Base-by-base conservation (phyloP, 352 stramenopile species). In the Plasmopara halstedii region DNA sequence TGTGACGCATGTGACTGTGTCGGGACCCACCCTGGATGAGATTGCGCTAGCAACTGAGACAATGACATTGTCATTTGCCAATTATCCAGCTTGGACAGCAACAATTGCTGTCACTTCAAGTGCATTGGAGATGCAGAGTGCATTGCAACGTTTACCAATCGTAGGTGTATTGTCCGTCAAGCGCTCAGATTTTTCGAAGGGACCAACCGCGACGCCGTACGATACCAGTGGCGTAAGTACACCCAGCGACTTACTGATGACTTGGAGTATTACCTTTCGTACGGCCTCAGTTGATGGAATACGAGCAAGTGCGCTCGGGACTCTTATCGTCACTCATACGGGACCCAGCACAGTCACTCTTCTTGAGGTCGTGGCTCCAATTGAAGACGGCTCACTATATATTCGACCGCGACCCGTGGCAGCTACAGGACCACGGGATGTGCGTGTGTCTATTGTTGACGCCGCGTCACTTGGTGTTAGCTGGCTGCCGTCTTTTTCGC, bases 231-330 rank as follows among this genome's bases (percentile, higher is more conserved):
- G 46, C 2, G 49, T 87, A 5, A 57, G 63, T 25, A 83, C 70
- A 1, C 46, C 47, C 1, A 52, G 29, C 1, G 49, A 64, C 3
- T 78, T 87, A 14, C 48, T 64, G 6, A 22, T 91, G n/a, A 56
- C 71, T 26, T 95, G 75, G 76, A 83, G 62, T 14, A 86, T 95
- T 26, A 92, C 77, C 6, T 95, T 93, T 52, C 53, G 53, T n/a
- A 60, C 57, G 0, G 23, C 57, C 10, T 85, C 74, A 0, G 46
- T 62, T 5, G 73, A 85, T 34, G 64, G 69, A 0, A 41, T 88
- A 7, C 57, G 54, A 18, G 75, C 71, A 26, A 81, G 67, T 35
- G 37, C 61, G 26, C 70, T 81, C 10, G 85, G 81, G 0, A 36
- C 43, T 0, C 55, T 90, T 0, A 21, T 42, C 6, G 56, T 65